Conservation (phyloP, 257 asterid genomes). For the Jaltomata sinuosa region DNA sequence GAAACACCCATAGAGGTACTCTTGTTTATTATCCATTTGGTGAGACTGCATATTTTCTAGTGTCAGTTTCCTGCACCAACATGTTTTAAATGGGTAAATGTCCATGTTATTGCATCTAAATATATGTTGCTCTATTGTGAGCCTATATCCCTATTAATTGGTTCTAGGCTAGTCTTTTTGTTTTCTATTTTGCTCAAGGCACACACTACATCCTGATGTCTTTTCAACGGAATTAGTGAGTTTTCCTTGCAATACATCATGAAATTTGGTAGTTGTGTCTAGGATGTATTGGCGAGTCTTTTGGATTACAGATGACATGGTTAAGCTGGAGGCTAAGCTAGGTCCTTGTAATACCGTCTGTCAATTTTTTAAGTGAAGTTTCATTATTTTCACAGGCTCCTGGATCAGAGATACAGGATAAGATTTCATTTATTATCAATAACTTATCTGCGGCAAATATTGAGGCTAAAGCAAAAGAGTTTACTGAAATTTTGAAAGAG, state of each 20-base stretch:
- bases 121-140: background rate
- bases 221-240: background rate
- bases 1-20: constrained; percentile 88
- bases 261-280: background rate
- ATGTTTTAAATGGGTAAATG: background rate
- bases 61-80: background rate
- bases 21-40: background rate
- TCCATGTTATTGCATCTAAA: background rate
- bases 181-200: background rate
- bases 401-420: constrained; percentile 86
- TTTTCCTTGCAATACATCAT: background rate
- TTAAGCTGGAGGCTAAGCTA: background rate
- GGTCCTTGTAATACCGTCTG: background rate
- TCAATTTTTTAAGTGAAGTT: background rate
- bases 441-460: constrained; percentile 75
- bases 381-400: constrained; percentile 60
- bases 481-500: constrained; percentile 59
- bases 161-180: background rate
- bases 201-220: background rate
- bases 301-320: background rate
- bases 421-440: constrained; percentile 76
- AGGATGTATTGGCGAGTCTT: background rate
- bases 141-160: background rate
- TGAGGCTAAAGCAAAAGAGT: constrained; percentile 90
- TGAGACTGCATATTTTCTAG: background rate